Evolutionary conservation across 495 filamentous ascomycete genomes (phyloP), one percentile per base, ranked within the genome.

Genomic region (Xylaria palmicola): DNA sequence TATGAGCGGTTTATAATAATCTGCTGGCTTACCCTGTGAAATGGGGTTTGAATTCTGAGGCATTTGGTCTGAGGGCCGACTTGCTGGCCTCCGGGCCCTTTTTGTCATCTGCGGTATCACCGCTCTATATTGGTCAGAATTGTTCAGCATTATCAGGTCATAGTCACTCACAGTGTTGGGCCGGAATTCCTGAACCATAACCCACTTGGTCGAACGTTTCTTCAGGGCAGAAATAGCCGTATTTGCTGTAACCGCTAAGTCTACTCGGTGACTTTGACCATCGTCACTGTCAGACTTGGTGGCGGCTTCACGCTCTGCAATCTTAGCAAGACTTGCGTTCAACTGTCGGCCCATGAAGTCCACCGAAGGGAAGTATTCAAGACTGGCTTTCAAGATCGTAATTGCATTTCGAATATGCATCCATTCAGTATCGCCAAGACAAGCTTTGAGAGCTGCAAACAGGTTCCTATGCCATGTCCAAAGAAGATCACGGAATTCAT

Each of bases 401-500:
- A 97, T 95, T 32, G 92, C 90, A 69, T 99, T 99, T 12, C 91
- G 85, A 69, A 98, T 96, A 71, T 97, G 92, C 92, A 97, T 98
- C 82, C 94, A 99, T 70, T 99, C 93, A 62, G 82, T 86, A 12
- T 86, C 85, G 15, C 83, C 81, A 26, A 98, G 80, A 72, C 93
- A 97, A 19, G 77, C 81, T 65, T 90, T 90, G 43, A 99, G 73
- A 2, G 92, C 90, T 17, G 73, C 79, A 65, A 86, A 85, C 30
- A 99, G 75, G 27, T 86, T 80, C 40, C 86, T 85, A 74, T 99
- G 95, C 93, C 93, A 99, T 64, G 89, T 89, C 78, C 88, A 91
- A 17, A 97, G 79, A 8, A 95, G 75, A 61, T 89, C 86, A 20
- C 91, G 85, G 77, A 91, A 99, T 30, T 91, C 87, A 66, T 96